These are phyloP conservation scores for Craterostigma plantagineum DNA, from an alignment of 257 asterid genomes.

Conservation along the genomic window DNA sequence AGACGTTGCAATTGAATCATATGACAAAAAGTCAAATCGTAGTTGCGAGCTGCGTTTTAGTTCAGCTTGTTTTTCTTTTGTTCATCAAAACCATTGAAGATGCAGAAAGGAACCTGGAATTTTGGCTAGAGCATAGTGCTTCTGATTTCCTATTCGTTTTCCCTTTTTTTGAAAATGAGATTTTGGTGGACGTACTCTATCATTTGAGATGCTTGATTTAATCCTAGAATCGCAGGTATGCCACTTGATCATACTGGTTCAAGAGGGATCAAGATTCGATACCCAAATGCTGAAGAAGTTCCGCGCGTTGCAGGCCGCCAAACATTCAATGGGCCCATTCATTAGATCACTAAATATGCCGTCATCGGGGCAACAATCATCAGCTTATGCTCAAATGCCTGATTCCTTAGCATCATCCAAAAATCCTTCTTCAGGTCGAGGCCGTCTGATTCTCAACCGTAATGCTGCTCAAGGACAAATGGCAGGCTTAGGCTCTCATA, in stretches of 20 bases:
- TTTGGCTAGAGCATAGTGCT: too few species aligned
- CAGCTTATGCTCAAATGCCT: slow-evolving; percentile 27
- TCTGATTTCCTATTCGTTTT: too few species aligned
- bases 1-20: too few species aligned
- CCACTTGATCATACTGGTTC: slow-evolving; percentile 56
- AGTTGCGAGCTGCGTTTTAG: too few species aligned
- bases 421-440: slow-evolving; percentile 56
- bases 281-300: slow-evolving; percentile 51
- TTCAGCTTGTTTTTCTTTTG: too few species aligned
- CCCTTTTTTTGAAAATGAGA: too few species aligned
- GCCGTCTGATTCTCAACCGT: slow-evolving; percentile 45
- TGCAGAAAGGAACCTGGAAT: too few species aligned
- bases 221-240: slow-evolving; percentile 55
- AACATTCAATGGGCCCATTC: slow-evolving; percentile 45
- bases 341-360: slow-evolving; percentile 34
- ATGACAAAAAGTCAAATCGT: too few species aligned
- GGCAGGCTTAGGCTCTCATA: slow-evolving; percentile 69
- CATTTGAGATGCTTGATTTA: too few species aligned
- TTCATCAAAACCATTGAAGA: too few species aligned
- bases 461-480: slow-evolving; percentile 42
- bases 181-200: too few species aligned
- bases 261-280: slow-evolving; percentile 85
- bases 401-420: slow-evolving; percentile 27
- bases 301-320: slow-evolving; percentile 75
- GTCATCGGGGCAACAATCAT: too few species aligned